Evolutionary conservation across 2,329 filamentous ascomycete genomes (phyloP), one percentile per base, ranked within the genome.

Genomic region (Xylaria sp.): DNA sequence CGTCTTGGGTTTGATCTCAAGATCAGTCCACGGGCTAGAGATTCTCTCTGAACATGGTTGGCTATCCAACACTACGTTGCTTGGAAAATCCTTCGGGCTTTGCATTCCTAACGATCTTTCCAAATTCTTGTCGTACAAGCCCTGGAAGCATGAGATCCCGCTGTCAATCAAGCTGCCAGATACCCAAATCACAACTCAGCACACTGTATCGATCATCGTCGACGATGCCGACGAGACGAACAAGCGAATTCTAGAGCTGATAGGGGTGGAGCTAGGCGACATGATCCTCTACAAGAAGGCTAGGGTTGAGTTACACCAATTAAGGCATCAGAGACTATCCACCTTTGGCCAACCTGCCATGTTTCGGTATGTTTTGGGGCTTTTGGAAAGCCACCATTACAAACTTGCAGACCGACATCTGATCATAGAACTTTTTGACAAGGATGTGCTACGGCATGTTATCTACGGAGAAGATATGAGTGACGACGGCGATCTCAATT

Each of bases 401-500:
- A 87, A 93, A 21, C 84, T 99, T 2, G 90, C 89, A 1, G 91
- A 96, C 28, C 90, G 94, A 65, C 89, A 94, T 47, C 94, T 97
- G 78, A 91, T 97, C 37, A 89, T 98, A 63, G 95, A 98, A 74
- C 79, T 99, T 21, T 99, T 99, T 72, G 94, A 98, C 72, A 95
- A 94, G 78, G 89, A 87, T 62, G 92, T 98, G 45, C 83, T 98
- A 78, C 84, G 93, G 66, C 87, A 87, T 67, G 91, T 97, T 63
- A 91, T 99, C 12, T 88, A 96, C 61, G 89, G 91, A 54, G 90
- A 92, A 37, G 78, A 77, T 28, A 77, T 74, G 11, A 75, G 74
- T 28, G 77, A 80, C 11, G 79, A 80, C 47, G 67, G 69, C 45
- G 76, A 74, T 17, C 75, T 73, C 50, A 79, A 81, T 58, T 84